phyloP scores from a whole-genome alignment of 768 basidiomycete species.

The Gymnopilus dilepis region DNA sequence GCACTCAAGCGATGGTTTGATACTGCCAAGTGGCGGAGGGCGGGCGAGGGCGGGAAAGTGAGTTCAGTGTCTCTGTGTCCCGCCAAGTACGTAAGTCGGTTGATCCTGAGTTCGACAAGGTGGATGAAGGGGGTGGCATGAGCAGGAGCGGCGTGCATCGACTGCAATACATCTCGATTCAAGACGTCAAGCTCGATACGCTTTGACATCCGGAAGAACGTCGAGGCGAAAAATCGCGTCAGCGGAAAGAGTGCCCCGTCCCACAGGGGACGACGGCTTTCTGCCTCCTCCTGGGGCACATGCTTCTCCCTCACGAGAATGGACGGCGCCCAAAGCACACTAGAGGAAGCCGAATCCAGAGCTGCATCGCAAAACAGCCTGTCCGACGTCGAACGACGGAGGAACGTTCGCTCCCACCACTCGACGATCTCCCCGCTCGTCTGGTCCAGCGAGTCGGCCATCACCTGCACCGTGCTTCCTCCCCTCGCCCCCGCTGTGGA shows the following conservation, averaged over 20 bases:
- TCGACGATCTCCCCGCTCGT: neutral
- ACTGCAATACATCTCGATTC: neutral
- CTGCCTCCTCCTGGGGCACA: too few relatives aligned
- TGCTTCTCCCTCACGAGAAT: neutral
- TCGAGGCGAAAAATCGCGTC: neutral
- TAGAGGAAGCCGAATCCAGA: neutral
- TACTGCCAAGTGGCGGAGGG: neutral
- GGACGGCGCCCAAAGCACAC: neutral
- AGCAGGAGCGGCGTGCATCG: neutral
- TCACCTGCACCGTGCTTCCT: too few relatives aligned
- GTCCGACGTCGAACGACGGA: too few relatives aligned
- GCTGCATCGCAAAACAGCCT: too few relatives aligned
- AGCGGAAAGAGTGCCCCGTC: neutral
- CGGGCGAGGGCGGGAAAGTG: neutral
- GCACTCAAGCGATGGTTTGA: neutral
- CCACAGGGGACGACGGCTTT: neutral
- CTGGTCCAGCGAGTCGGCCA: neutral
- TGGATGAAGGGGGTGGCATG: neutral
- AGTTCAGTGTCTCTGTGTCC: neutral
- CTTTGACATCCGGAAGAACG: neutral
- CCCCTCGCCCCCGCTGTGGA: too few relatives aligned
- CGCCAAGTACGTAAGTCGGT: neutral
- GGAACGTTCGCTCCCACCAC: neutral
- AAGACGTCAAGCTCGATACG: neutral
- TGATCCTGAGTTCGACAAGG: neutral